Evolutionary conservation across 805 yeast species (phyloP), one percentile per base, ranked within the genome.

Genomic region (Barnettozyma siamensis): DNA sequence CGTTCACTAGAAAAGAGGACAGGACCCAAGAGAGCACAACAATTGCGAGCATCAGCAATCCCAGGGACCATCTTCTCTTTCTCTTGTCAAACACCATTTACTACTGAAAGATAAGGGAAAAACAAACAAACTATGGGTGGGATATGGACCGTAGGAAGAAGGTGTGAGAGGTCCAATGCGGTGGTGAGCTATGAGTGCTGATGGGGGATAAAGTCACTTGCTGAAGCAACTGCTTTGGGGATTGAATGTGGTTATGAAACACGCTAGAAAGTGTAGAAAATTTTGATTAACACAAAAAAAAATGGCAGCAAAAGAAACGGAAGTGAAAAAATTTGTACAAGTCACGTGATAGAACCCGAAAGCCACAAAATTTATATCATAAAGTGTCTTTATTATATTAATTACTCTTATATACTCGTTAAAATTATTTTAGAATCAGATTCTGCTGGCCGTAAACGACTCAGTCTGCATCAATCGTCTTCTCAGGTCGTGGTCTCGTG

Each of bases 21-120:
- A 83, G 65, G 10, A 93, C 97, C 99, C 99, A 91, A 19, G 88
- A 73, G 1, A 85, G 59, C 21, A 91, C 87, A 34, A 89, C 98
- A 33, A 83, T 67, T 2, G 77, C 70, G 19, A 89, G 70, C 63
- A 86, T 75, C 18, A 81, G 50, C 18, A 91, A 72, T 2, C 98
- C 98, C 17, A 86, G 54, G 0, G 81, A 68, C 97, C 97, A 88
- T 41, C 50, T 47, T 37, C 49, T 47, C 28, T 51, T 48, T 48
- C 52, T 55, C 16, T 33, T 29, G 19, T 37, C 41, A 20, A 37
- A 29, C 38, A 41, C 37, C 29, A 26, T 26, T 26, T 26, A 11
- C 10, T 26, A 11, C n/a, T 9, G 13, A 26, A 26, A 11, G 13
- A 8, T 8, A 26, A 11, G n/a, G n/a, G 11, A 26, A 26, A 5